Evolutionary conservation across 495 filamentous ascomycete genomes (phyloP), one percentile per base, ranked within the genome.

Genomic region (Aspergillus wentii): DNA sequence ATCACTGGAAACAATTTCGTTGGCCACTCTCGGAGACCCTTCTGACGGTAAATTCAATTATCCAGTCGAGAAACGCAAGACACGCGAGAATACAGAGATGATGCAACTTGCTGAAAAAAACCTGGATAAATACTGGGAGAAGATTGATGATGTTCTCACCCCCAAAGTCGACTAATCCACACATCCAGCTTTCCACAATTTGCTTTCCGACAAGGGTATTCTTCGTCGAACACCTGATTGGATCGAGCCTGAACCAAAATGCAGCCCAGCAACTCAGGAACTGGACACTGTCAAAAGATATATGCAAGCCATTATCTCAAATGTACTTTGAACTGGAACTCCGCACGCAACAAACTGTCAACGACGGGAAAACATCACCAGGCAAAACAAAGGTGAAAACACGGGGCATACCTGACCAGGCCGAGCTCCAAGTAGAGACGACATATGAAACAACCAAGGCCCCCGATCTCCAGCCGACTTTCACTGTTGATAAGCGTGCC

Each of bases 71-170:
- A 76, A 75, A 43, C 64, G 58, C 13, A 56, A 58, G 5, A 76
- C 60, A 9, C 58, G 57, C 30, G 57, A 65, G 29, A 78, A 55
- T 27, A 53, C 62, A 0, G 57, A 64, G n/a, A 35, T 46, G 3
- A 64, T 75, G 51, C 56, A 56, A 16, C 14, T 25, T 5, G 73
- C 73, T 3, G 75, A 81, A 37, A 22, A 35, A 1, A 61, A 66
- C 39, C 56, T 79, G 4, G 74, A 78, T 42, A 20, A 11, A 0
- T 74, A 78, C 46, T 82, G 76, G 78, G 29, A 17, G 5, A 33
- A 39, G 1, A 31, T 64, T 13, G 62, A 68, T 34, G 36, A 21
- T 13, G 17, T 28, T 8, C 9, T 51, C 27, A 37, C 36, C 37
- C 17, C 25, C 15, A 41, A 37, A 23, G 6, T 27, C 44, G 42